A percentile compares a stretch with the other conserved stretches of the same genome.
Conservation (phyloP, 2,329 filamentous ascomycete species). For the Pyrenochaeta sp. region DNA sequence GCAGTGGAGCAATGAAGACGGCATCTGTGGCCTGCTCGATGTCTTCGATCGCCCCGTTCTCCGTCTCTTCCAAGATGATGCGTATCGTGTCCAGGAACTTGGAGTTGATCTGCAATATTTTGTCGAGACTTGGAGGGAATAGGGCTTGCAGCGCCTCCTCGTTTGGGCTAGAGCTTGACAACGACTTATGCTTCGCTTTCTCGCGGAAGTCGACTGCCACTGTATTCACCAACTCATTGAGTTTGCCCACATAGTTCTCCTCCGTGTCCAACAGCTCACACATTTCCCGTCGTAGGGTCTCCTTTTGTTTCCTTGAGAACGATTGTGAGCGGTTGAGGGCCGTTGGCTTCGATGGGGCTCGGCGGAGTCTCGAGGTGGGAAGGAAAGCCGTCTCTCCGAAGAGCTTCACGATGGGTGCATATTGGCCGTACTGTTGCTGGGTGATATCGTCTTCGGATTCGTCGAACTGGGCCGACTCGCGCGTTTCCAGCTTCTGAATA, state of each 20-base stretch:
- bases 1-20: slow-evolving; percentile 43
- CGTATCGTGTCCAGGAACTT: slow-evolving; percentile 80
- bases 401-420: slow-evolving; percentile 77
- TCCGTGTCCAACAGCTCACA: slow-evolving; percentile 92
- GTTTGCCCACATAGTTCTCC: slow-evolving; percentile 88
- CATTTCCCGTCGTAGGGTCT: slow-evolving; percentile 86
- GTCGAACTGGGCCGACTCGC: slow-evolving; percentile 66
- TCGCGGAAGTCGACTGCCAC: slow-evolving; percentile 82
- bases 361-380: slow-evolving; percentile 82
- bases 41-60: slow-evolving; percentile 79
- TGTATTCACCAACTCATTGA: slow-evolving; percentile 82
- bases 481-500: slow-evolving; percentile 58
- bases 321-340: slow-evolving; percentile 79
- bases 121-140: slow-evolving; percentile 82
- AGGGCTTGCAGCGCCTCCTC: slow-evolving; percentile 76
- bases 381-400: slow-evolving; percentile 87
- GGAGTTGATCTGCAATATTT: slow-evolving; percentile 83
- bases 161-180: slow-evolving; percentile 73
- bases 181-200: slow-evolving; percentile 67
- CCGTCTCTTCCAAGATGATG: slow-evolving; percentile 80
- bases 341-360: slow-evolving; percentile 86
- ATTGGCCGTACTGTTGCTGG: slow-evolving; percentile 78
- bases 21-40: slow-evolving; percentile 67
- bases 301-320: slow-evolving; percentile 82
- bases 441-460: slow-evolving; percentile 71